Evolutionary conservation across 306 rosid genomes (phyloP), one percentile per base, ranked within the genome.

Genomic region (Trifolium subterraneum): DNA sequence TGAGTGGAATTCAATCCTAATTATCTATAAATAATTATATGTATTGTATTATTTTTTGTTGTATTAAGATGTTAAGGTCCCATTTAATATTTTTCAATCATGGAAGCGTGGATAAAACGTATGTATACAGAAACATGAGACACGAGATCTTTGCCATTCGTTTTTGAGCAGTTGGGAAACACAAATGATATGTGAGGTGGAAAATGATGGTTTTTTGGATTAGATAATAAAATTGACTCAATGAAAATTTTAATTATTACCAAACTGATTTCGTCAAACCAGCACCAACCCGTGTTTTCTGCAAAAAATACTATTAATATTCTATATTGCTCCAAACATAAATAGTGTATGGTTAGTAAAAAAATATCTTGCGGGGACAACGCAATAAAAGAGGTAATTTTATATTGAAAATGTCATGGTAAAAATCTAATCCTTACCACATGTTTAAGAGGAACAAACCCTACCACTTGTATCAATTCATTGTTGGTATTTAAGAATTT

Each of bases 71-170:
- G 64, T 58, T 22, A 47, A 18, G 48, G 71, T 70, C 84, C 64
- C 23, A 42, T 63, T 36, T 55, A 7, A 36, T 56, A 51, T n/a
- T 15, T 67, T 60, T 52, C 67, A 70, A 86, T 86, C 78, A 88
- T 82, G 68, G 69, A 79, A 70, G 85, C 93, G 89, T 90, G 88
- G 78, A 39, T 42, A 50, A 35, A 73, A 86, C 87, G 84, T 81
- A 70, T 81, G 81, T 79, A 62, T 78, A 61, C 52, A 76, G 45
- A 56, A 58, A 56, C 63, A 56, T 56, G 35, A 60, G 61, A 36
- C 31, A 68, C 55, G 33, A 10, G 66, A 67, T 56, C 60, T 69
- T 72, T 41, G 44, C 75, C 79, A 48, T 75, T 65, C 76, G 22
- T 44, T 69, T 69, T 80, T 48, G 51, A 47, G 72, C 63, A 44